A percentile compares a stretch with the other conserved stretches of the same genome.
Evolutionary conservation across 768 basidiomycete species (phyloP).

Genomic region (Suillus ampliporus): DNA sequence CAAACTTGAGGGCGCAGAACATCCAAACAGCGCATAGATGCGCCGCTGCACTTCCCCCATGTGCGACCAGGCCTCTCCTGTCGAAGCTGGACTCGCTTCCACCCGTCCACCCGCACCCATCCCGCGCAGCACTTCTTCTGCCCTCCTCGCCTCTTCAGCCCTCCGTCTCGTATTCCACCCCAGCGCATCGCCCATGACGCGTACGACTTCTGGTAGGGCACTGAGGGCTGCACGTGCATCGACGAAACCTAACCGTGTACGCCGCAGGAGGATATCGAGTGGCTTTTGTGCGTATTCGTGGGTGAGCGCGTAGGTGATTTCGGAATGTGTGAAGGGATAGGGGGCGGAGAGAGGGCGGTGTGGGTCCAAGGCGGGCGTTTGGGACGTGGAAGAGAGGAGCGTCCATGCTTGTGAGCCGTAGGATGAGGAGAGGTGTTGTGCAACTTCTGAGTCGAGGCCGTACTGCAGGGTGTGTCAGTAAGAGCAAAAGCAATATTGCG

Average conservation of each 20-base stretch:
- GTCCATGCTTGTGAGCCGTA: constrained; percentile 99
- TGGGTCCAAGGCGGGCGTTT: constrained; percentile 83
- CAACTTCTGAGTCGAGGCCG: constrained; percentile 89
- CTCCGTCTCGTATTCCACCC: constrained; percentile 72
- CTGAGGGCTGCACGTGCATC: constrained; percentile 86
- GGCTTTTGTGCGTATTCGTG: constrained; percentile 95
- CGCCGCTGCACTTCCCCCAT: neutral
- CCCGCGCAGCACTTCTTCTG: constrained; percentile 71
- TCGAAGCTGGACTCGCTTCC: constrained; percentile 21
- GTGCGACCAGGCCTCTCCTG: constrained; percentile 24
- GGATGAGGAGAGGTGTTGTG: constrained; percentile 89
- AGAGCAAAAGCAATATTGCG: neutral
- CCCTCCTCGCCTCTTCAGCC: constrained; percentile 59
- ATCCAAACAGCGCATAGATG: neutral
- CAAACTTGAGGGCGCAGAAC: neutral
- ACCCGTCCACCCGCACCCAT: constrained; percentile 63
- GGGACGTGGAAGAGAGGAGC: constrained; percentile 75
- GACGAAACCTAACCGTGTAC: constrained; percentile 93
- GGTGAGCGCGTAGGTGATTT: constrained; percentile 86
- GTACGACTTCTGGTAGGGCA: constrained; percentile 85
- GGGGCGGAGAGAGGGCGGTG: constrained; percentile 73
- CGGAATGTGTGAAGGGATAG: constrained; percentile 75
- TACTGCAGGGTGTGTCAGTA: constrained; percentile 53
- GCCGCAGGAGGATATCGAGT: constrained; percentile 89
- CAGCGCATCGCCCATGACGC: constrained; percentile 89